Evolutionary conservation across 805 yeast genomes (phyloP).

Genomic region (Candida ipomoeae): DNA sequence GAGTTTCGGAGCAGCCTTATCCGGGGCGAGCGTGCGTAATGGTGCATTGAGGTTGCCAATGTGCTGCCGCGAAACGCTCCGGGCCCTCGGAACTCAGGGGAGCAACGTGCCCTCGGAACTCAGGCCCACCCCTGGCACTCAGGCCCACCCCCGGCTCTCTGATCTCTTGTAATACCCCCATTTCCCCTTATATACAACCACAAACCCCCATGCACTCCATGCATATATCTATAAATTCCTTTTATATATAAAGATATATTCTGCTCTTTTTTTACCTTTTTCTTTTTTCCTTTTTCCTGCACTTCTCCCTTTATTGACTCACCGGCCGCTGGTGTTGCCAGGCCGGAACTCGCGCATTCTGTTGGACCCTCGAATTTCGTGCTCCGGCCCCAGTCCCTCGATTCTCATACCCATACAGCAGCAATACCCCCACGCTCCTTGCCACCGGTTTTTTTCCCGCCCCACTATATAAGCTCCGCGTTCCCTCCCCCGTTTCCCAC

Average conservation of each 20-base stretch:
- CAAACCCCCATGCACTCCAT: too few relatives aligned
- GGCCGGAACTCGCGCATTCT: slow-evolving; percentile 1
- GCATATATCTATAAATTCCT: too few relatives aligned
- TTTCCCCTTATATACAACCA: too few relatives aligned
- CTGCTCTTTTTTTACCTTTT: too few relatives aligned
- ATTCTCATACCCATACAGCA: not conserved
- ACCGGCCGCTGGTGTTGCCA: not conserved
- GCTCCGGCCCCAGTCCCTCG: not conserved
- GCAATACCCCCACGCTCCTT: slow-evolving; percentile 7
- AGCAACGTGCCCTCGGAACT: not conserved
- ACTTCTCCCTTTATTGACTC: too few relatives aligned
- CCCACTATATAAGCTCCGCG: slow-evolving; percentile 3
- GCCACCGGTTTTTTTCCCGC: slow-evolving; percentile 2
- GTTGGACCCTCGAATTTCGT: slow-evolving; percentile 1
- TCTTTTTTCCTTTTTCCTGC: too few relatives aligned
- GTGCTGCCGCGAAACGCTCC: not conserved
- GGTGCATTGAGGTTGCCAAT: not conserved
- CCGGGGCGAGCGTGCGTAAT: not conserved
- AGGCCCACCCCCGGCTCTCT: too few relatives aligned
- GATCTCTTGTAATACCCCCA: too few relatives aligned
- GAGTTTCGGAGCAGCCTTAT: not conserved
- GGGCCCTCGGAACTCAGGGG: slow-evolving; percentile 3
- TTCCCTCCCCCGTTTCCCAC: not conserved
- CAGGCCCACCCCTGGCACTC: not conserved
- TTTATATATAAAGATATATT: too few relatives aligned